Base-by-base conservation (phyloP, 257 asterid species). In the Jasminum sambac region DNA sequence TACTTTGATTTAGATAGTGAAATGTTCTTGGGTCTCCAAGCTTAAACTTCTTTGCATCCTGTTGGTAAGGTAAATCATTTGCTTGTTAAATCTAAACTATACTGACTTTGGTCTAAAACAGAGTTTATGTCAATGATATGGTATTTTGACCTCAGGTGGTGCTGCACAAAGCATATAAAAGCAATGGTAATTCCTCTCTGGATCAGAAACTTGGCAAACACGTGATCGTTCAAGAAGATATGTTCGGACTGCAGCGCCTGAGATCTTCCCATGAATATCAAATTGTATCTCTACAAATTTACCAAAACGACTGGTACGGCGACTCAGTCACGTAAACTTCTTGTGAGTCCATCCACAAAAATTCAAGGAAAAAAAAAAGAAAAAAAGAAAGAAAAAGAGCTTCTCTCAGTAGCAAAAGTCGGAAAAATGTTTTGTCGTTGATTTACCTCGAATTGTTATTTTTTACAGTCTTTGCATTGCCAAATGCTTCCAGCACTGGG, bases 401-500 rank as follows among this genome's bases (percentile, higher is more conserved):
- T 19, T 63, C 9, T 25, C 9, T 69, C 40, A 36, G 21, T 42
- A 64, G 42, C 23, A 55, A 72, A 73, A 78, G 8, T 38, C 63
- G 52, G 34, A 43, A 69, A 69, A 30, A 10, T 74, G 25, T 41
- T 64, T 14, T 30, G 50, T 37, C 63, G 30, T 72, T 72, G 60
- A 26, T 52, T 74, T 78, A 89, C 98, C 97, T 94, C 78, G 98
- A 94, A 79, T 94, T 94, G 79, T 94, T 94, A 74, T 94, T 94
- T 72, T 86, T 94, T 68, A 94, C 95, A 0, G 98, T 94, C 76
- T 94, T 94, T 40, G 98, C 96, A 77, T 94, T 91, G 58, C 97
- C 97, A 79, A 94, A 94, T 77, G 98, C 98, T 83, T 94, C 98
- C 16, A 94, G 85, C 19, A 91, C 98, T 65, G 98, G 98, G 73